phyloP scores from a whole-genome alignment of 768 basidiomycete species.

The Pleurotus eryngii region DNA sequence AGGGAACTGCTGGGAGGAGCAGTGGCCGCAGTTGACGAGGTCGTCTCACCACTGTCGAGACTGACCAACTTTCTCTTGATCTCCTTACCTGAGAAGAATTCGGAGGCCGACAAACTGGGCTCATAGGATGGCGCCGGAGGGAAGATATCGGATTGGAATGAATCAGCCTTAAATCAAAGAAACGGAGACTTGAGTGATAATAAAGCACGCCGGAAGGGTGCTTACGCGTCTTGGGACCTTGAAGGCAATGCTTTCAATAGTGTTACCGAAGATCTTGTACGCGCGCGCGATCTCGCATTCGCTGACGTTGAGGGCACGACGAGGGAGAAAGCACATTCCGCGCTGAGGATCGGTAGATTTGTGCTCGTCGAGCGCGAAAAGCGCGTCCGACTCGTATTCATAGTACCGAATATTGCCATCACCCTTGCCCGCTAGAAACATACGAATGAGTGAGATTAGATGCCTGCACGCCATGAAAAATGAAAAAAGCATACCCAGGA shows the following conservation, averaged over 20 bases:
- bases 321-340: slow-evolving; percentile 95
- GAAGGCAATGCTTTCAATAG: slow-evolving; percentile 90
- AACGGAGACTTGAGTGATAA: no score
- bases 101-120: slow-evolving; percentile 73
- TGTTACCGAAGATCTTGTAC: slow-evolving; percentile 75
- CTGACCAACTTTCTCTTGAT: slow-evolving; percentile 75
- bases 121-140: slow-evolving; percentile 86
- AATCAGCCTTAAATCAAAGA: slow-evolving; percentile 60
- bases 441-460: background rate
- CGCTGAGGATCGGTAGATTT: slow-evolving; percentile 91
- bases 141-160: slow-evolving; percentile 97
- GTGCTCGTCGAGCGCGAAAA: slow-evolving; percentile 77
- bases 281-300: slow-evolving; percentile 96
- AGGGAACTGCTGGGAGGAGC: slow-evolving; percentile 23
- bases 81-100: slow-evolving; percentile 86
- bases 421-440: slow-evolving; percentile 74
- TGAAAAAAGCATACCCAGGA: slow-evolving; percentile 52
- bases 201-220: background rate
- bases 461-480: background rate
- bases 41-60: slow-evolving; percentile 62
- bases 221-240: slow-evolving; percentile 90
- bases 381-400: slow-evolving; percentile 86
- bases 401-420: slow-evolving; percentile 99
- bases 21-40: slow-evolving; percentile 13
- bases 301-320: slow-evolving; percentile 80